A percentile compares a stretch with the other conserved stretches of the same genome.
Conservation (phyloP, 176 grass and related monocot genomes). For the Cenchrus fungigraminus region DNA sequence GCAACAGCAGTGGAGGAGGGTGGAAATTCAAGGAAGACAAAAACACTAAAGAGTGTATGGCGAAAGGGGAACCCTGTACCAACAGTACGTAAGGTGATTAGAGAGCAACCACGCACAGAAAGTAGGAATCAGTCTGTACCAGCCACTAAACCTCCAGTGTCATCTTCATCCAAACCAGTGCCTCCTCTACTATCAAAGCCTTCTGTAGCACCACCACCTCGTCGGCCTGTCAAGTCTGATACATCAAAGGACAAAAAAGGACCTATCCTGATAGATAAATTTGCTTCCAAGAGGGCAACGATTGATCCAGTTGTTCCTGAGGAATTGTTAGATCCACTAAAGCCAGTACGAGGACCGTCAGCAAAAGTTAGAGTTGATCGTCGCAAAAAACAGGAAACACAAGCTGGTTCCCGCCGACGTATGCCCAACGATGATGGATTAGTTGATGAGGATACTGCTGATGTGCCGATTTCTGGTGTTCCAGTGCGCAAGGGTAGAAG, state of each 20-base stretch:
- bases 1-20: conserved; percentile 38
- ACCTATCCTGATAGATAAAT: conserved; percentile 92
- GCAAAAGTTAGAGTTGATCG: conserved; percentile 71
- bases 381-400: conserved; percentile 50
- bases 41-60: conserved; percentile 90
- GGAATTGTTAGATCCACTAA: conserved; percentile 60
- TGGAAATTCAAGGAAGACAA: conserved; percentile 58
- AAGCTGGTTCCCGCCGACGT: conserved; percentile 47
- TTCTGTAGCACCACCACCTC: conserved; percentile 56
- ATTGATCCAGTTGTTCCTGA: conserved; percentile 71
- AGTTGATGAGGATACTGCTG: conserved; percentile 63
- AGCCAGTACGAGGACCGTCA: conserved; percentile 62
- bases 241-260: conserved; percentile 68
- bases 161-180: conserved; percentile 46
- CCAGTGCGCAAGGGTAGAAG: conserved; percentile 80
- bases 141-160: conserved; percentile 36
- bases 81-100: conserved; percentile 60
- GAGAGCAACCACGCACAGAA: conserved; percentile 62
- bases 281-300: conserved; percentile 69
- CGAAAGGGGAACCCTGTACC: conserved; percentile 83
- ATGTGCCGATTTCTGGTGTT: conserved; percentile 59
- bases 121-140: conserved; percentile 43
- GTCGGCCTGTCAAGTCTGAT: conserved; percentile 45
- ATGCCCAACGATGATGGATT: conserved; percentile 44
- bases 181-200: conserved; percentile 59